Evolutionary conservation across 768 basidiomycete genomes (phyloP).

Genomic region (Amanita phalloides): DNA sequence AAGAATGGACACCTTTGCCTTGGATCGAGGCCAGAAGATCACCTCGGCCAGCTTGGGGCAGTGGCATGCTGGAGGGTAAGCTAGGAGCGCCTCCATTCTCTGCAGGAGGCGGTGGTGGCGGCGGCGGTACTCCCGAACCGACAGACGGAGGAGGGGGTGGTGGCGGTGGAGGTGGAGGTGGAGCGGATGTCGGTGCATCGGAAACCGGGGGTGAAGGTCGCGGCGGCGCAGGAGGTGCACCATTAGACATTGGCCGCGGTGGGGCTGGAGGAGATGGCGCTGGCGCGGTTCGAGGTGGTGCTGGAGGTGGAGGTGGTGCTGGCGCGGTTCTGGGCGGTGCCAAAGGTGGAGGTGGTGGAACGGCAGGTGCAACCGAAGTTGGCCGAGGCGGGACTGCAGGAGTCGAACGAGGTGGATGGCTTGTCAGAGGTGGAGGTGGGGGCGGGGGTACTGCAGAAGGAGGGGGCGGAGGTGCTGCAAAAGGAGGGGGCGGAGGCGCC

Average conservation of each 20-base stretch:
- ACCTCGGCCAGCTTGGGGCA: slow-evolving; percentile 48
- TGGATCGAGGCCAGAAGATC: slow-evolving; percentile 75
- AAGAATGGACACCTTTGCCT: slow-evolving; percentile 62
- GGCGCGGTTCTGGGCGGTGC: slow-evolving; percentile 26
- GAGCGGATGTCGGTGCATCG: slow-evolving; percentile 4
- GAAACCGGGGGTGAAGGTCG: slow-evolving; percentile 27
- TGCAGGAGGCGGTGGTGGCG: slow-evolving; percentile 16
- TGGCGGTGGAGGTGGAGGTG: slow-evolving; percentile 17
- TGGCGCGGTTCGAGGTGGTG: slow-evolving; percentile 22
- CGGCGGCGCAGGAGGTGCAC: slow-evolving; percentile 31
- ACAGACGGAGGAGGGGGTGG: slow-evolving; percentile 9
- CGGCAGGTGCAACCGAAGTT: slow-evolving; percentile 22
- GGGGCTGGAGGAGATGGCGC: slow-evolving; percentile 13
- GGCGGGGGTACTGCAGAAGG: slow-evolving; percentile 16
- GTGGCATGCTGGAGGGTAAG: slow-evolving; percentile 25
- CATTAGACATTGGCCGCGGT: slow-evolving; percentile 26
- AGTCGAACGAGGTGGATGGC: slow-evolving; percentile 18
- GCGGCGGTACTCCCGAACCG: slow-evolving; percentile 13
- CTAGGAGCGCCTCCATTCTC: slow-evolving; percentile 16
- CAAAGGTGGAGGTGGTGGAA: slow-evolving; percentile 18
- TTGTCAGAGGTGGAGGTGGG: slow-evolving; percentile 28
- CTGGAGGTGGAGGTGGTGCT: slow-evolving; percentile 16
- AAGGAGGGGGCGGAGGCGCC: slow-evolving; percentile 21
- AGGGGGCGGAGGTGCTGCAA: slow-evolving; percentile 19
- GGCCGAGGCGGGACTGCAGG: slow-evolving; percentile 22